Conservation (phyloP, 129 eudicot genomes). For the Solidago caesia region DNA sequence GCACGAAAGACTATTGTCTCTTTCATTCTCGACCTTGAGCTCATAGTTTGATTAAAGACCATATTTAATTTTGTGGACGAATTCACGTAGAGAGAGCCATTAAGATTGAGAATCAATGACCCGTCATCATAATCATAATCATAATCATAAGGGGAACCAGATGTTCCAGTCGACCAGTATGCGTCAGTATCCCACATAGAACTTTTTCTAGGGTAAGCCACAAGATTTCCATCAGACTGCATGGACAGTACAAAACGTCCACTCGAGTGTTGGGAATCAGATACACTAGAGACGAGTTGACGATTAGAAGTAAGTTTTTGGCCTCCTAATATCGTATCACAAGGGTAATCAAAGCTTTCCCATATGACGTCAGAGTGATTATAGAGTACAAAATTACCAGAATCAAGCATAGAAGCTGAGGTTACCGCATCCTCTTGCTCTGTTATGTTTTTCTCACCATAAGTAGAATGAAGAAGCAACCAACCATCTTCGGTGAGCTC, state of each 20-base stretch:
- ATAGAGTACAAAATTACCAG: slow-evolving; percentile 36
- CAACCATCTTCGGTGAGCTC: slow-evolving; percentile 19
- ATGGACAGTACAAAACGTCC: slow-evolving; percentile 22
- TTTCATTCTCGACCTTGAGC: not conserved
- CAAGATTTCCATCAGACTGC: slow-evolving; percentile 31
- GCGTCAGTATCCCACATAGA: not conserved
- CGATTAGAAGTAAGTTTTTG: not conserved
- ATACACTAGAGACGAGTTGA: slow-evolving; percentile 21
- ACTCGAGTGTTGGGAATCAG: slow-evolving; percentile 12
- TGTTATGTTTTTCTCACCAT: not conserved
- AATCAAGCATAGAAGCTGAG: slow-evolving; percentile 31
- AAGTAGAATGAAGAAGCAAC: slow-evolving; percentile 5
- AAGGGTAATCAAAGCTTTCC: slow-evolving; percentile 30
- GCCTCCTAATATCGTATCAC: slow-evolving; percentile 39
- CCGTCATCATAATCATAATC: too few species aligned
- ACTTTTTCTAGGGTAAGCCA: slow-evolving; percentile 23
- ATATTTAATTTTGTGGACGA: too few species aligned
- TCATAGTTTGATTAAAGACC: not conserved
- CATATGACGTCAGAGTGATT: slow-evolving; percentile 6
- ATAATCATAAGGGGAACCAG: accelerated
- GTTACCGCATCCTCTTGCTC: not conserved
- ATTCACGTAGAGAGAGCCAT: slow-evolving; percentile 17
- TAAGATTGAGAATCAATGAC: not conserved
- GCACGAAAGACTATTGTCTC: slow-evolving; percentile 33
- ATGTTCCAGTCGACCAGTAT: slow-evolving; percentile 18